Evolutionary conservation across 2,329 filamentous ascomycete species (phyloP), one percentile per base, ranked within the genome.

Genomic region (Beauveria brongniartii): DNA sequence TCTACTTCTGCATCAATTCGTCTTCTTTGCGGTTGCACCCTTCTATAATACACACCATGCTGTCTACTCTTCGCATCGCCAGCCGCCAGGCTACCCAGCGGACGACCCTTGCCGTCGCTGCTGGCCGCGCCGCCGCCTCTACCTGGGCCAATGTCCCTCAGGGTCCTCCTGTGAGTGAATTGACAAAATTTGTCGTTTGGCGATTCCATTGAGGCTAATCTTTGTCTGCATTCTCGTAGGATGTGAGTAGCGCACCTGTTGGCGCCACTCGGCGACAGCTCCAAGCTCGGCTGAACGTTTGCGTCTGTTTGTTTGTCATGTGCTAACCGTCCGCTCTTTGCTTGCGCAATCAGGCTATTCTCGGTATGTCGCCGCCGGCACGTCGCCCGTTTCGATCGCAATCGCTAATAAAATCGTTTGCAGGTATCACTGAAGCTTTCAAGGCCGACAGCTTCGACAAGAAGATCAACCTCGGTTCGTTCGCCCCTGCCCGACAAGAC

Each of bases 381-480:
- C 3, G 8, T 22, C 14, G 5, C n/a, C n/a, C 26, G 50, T 7
- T 30, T 37, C 7, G 12, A 37, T 46, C 50, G 40, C 52, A 50
- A 57, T 61, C 41, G 47, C 69, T 72, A 69, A 71, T 64, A 62
- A 26, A 47, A 59, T 50, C 56, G 30, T 7, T 28, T 55, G 24
- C 67, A 88, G 89, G 90, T 75, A 92, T 99, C 79, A 97, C 94
- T 65, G 94, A 99, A 81, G 94, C 94, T 64, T 99, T 94, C 89
- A 99, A 97, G 84, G 92, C 92, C 77, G 94, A 99, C 76, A 84
- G 82, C 71, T 93, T 95, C 77, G 80, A 86, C 65, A 86, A 96
- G 81, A 99, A 97, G 87, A 97, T 99, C 83, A 97, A 97, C 82
- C 82, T 99, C 64, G 94, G 90, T 89, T 79, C 71, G 82, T 69